Percentiles rank a stretch among this genome's conserved stretches.
These are phyloP conservation scores for Monascus ruber DNA, from an alignment of 2,329 filamentous ascomycete genomes.

Conservation along the genomic window DNA sequence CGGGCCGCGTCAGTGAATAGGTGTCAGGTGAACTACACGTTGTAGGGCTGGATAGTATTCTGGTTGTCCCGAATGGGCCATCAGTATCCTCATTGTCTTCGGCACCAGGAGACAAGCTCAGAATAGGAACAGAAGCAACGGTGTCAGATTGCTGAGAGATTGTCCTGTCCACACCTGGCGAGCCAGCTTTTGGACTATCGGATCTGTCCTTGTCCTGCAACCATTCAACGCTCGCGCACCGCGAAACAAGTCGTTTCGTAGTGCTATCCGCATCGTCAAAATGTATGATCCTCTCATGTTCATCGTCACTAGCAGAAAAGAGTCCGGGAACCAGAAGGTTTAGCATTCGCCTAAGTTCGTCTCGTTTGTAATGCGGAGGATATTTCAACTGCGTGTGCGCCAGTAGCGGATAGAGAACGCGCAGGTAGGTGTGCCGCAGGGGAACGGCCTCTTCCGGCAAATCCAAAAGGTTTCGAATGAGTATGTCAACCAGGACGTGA, in stretches of 20 bases:
- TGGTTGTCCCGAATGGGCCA: constrained; percentile 23
- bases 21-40: constrained; percentile 36
- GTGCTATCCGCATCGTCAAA: constrained; percentile 41
- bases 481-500: constrained; percentile 85
- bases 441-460: constrained; percentile 65
- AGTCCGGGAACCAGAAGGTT: constrained; percentile 59
- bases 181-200: constrained; percentile 7
- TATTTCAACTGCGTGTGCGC: constrained; percentile 82
- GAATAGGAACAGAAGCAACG: constrained; percentile 7
- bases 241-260: constrained; percentile 35
- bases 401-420: constrained; percentile 80
- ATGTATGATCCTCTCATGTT: constrained; percentile 35
- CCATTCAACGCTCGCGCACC: constrained; percentile 38
- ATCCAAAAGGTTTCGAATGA: constrained; percentile 93
- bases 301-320: constrained; percentile 47
- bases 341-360: constrained; percentile 69
- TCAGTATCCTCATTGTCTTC: constrained; percentile 6
- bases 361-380: constrained; percentile 80
- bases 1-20: constrained; percentile 26
- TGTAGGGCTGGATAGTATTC: constrained; percentile 21
- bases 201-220: constrained; percentile 22
- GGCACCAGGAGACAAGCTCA: constrained; percentile 6
- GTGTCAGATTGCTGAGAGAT: constrained; percentile 2
- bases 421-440: constrained; percentile 84
- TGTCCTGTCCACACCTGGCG: constrained; percentile 6